Evolutionary conservation across 2,329 filamentous ascomycete species (phyloP), one percentile per base, ranked within the genome.

Genomic region (Aspergillus brasiliensis): DNA sequence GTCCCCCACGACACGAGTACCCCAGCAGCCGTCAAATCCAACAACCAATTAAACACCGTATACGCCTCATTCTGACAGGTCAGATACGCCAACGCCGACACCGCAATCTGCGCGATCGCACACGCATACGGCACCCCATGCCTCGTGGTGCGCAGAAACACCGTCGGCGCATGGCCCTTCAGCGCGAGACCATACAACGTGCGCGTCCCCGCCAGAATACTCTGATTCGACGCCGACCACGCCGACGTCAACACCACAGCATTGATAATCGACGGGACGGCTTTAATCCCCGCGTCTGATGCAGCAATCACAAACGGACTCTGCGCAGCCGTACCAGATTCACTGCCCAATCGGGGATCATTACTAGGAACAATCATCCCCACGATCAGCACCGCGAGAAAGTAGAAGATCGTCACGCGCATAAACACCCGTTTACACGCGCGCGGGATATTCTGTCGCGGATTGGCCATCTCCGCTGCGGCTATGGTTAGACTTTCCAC

Each of bases 241-340:
- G 88, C 89, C 0, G 88, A 89, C 0, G 87, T 90, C 65, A 92
- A 82, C 66, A 93, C 88, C 25, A 92, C 81, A 37, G 89, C 90
- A 72, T 94, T 94, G 75, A 93, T 87, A 57, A 93, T 84, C 5
- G 86, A 86, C 0, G 89, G 88, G 4, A 92, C 83, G 6, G 83
- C 87, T 4, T 80, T 81, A 59, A 92, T 87, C 0, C 88, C 86
- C 2, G 89, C 90, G 28, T 85, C 83, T 10, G 83, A 81, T 38
- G 88, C 86, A 17, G 89, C 90, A 63, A 92, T 90, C 60, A 93
- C 89, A 68, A 88, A 91, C 10, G 88, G 88, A 48, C 75, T 78
- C 19, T 65, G 62, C 2, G 69, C 60, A 8, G 74, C 72, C 69
- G 66, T 80, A 1, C 62, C 64, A 1, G 65, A 67, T 6, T 67